Conservation (phyloP, 2,329 filamentous ascomycete genomes). For the Bimuria novae-zelandiae region DNA sequence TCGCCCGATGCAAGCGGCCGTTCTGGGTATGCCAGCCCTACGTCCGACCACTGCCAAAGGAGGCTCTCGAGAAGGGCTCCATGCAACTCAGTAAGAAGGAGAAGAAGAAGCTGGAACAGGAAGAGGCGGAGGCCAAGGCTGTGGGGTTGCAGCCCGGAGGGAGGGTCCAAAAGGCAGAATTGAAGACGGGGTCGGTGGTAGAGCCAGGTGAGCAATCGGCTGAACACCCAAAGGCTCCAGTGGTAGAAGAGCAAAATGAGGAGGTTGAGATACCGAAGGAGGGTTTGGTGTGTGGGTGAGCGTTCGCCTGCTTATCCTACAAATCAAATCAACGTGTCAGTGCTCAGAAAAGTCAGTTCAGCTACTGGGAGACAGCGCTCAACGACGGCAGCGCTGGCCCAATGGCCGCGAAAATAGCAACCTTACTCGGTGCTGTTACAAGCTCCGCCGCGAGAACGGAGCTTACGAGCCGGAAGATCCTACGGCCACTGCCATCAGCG, state of each 20-base stretch:
- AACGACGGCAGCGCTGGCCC: no score
- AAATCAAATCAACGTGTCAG: neutral
- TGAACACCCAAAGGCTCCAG: slow-evolving; percentile 12
- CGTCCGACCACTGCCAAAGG: slow-evolving; percentile 81
- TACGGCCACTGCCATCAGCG: no score
- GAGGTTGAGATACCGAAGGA: slow-evolving; percentile 50
- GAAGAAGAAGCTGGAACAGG: slow-evolving; percentile 46
- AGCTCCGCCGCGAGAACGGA: no score
- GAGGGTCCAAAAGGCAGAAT: slow-evolving; percentile 61
- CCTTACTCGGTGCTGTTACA: no score
- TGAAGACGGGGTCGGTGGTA: slow-evolving; percentile 17
- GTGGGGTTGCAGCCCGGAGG: slow-evolving; percentile 33
- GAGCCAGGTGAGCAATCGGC: neutral
- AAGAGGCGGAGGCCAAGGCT: slow-evolving; percentile 43
- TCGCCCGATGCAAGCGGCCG: slow-evolving; percentile 75
- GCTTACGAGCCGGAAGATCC: no score
- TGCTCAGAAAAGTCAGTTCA: neutral
- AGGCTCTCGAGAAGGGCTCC: slow-evolving; percentile 82
- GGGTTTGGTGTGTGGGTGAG: slow-evolving; percentile 51
- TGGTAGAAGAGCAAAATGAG: slow-evolving; percentile 17
- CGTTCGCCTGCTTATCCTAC: neutral
- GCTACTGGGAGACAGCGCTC: no score
- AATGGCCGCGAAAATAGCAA: no score
- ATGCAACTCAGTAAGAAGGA: slow-evolving; percentile 74
- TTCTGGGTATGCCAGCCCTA: slow-evolving; percentile 93